Evolutionary conservation across 2,329 filamentous ascomycete genomes (phyloP), one percentile per base, ranked within the genome.

Genomic region (Penicillium sp.): DNA sequence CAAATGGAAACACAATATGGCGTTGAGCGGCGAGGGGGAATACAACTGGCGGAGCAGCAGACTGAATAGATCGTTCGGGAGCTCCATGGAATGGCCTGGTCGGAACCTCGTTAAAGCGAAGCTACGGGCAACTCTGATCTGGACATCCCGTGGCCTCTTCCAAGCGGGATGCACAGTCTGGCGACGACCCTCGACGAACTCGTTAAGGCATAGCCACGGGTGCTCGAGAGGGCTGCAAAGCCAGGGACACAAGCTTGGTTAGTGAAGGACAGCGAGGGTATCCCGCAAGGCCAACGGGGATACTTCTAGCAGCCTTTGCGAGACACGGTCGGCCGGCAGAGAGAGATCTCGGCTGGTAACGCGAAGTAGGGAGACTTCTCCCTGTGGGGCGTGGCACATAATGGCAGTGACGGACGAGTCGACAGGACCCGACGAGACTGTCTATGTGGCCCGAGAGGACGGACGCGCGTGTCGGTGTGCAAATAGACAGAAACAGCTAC

Each of bases 91-190:
- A 40, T 40, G 15, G 15, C 37, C 37, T 40, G 5, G 37, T 40
- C 37, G 37, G 17, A 40, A 40, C 37, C 44, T 47, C 44, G 44
- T 47, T 47, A 47, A 47, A 40, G 37, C 37, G 13, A 63, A 61
- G 53, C 61, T 56, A 63, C 61, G 57, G 58, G 61, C 58, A 63
- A 59, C 30, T 59, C 53, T 53, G 54, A 55, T 51, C 55, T 37
- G 26, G 59, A 44, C 35, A 54, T 30, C 61, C 38, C 24, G 30
- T 56, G 9, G 54, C 53, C 22, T 53, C 28, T 58, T 56, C 49
- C 37, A 30, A 42, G 17, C 22, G 47, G 47, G 0, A 44, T 53
- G 19, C 53, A 53, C 50, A 47, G 47, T 63, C 58, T 58, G 57
- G 58, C 42, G 53, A 63, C 37, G 50, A 58, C 28, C 58, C 58